Evolutionary conservation across 2,329 filamentous ascomycete genomes (phyloP), one percentile per base, ranked within the genome.

Genomic region (Didymella glomerata): DNA sequence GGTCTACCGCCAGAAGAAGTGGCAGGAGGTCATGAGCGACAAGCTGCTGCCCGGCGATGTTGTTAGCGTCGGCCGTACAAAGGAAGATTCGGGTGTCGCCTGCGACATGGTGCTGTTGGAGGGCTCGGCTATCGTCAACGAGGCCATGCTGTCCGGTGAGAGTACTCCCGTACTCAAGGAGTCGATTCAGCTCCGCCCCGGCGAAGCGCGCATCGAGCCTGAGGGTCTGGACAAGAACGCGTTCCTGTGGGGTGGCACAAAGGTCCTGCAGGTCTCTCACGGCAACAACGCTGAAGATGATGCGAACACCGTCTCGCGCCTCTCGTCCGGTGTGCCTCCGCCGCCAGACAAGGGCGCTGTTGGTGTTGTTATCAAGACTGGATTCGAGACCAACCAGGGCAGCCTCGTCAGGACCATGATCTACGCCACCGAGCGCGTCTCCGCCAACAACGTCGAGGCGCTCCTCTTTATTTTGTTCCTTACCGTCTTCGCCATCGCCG

Each of bases 321-420:
- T 92, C 27, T 83, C 85, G 3, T 94, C 91, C 46, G 92, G 92
- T 54, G 90, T 98, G 13, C 88, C 90, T 16, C 73, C 87, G n/a
- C 90, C 95, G 34, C 95, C 96, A 0, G 95, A 99, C 77, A 92
- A 95, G 70, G 95, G 95, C 52, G 95, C 93, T 34, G 86, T 98
- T 83, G 95, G 93, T 62, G 86, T 99, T 63, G 92, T 99, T 45
- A 90, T 93, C 73, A 98, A 97, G 85, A 99, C 95, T 53, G 95
- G 95, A 13, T 99, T 99, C 72, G 96, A 99, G 80, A 99, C 95
- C 11, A 98, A 94, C 56, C 96, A 99, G 80, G 95, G 95, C 64
- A 97, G 93, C 78, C 86, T 99, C 60, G 95, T 99, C 61, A 91
- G 95, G 63, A 99, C 95, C 68, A 99, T 99, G 95, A 99, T 99